phyloP scores from a whole-genome alignment of 169 alveolate species.

The Perkinsus olseni region DNA sequence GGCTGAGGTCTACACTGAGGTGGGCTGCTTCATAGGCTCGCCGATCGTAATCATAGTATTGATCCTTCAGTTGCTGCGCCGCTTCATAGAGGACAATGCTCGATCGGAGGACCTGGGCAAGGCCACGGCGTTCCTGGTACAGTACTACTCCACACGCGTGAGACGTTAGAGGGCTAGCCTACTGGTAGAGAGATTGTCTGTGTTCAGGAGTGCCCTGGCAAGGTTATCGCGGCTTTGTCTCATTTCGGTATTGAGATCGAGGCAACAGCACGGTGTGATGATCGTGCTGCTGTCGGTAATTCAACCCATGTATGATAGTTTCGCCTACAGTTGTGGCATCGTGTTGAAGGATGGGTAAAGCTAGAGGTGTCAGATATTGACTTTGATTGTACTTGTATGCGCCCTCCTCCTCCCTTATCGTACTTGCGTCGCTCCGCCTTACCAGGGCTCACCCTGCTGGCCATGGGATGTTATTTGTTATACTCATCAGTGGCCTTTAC shows the following conservation, averaged over 20 bases:
- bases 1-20: background rate
- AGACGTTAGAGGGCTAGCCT: background rate
- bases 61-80: background rate
- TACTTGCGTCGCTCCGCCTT: background rate
- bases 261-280: background rate
- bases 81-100: background rate
- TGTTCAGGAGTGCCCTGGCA: background rate
- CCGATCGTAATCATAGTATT: no score
- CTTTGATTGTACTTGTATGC: background rate
- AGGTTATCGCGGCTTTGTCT: background rate
- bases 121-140: background rate
- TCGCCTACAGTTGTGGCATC: background rate
- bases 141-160: background rate
- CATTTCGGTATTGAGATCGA: background rate
- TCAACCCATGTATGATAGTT: background rate
- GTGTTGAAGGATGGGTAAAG: background rate
- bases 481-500: background rate
- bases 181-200: background rate
- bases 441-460: background rate
- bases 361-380: background rate
- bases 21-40: background rate
- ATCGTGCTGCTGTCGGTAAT: background rate
- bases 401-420: background rate
- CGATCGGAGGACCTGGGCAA: background rate
- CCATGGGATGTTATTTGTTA: background rate